Base-by-base conservation (phyloP, 2,329 filamentous ascomycete species). In the Erysiphe pulchra region DNA sequence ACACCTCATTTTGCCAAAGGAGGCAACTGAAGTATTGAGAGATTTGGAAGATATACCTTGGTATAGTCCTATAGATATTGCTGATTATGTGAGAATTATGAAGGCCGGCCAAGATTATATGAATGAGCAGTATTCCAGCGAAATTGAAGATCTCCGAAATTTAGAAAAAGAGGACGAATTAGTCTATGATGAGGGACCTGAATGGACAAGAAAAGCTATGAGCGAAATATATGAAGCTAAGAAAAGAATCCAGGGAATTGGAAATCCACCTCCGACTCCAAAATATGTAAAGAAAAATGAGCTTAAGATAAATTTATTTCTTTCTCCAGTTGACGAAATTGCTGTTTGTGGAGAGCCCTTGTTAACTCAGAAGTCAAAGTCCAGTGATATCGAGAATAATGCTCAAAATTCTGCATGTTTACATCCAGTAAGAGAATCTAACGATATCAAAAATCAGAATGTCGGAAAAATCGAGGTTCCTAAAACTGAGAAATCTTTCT, bases 61-160 rank as follows among this genome's bases (percentile, higher is more conserved):
- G 90, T 84, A 92, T 59, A 85, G 90, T 61, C 84, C 83, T 6
- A 85, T 84, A 10, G 92, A 93, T 55, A 85, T 93, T 33, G 71
- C 92, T 57, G 90, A 98, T 58, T 98, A 94, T 60, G 84, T 86
- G 14, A 75, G 86, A 36, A 79, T 95, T 46, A 93, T 98, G 82
- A 92, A 87, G 58, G 90, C 86, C 7, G 87, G 83, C 4, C 75
- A 80, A 54, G 76, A 80, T 32, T 98, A 98, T 58, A 87, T 98
- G 78, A 59, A 66, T 12, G 68, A 74, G 45, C 81, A 95, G 57
- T 87, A 78, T 53, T 75, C 92, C 50, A 65, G 72, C 34, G 87
- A 95, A 58, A 76, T 93, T 33, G 65, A 71, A 36, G 76, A 82
- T 16, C 65, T 98, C 20, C 64, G 73, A 48, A 68, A 68, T 50